Percentiles rank a stretch among this genome's conserved stretches.
phyloP scores from a whole-genome alignment of 352 stramenopile species.

The Phytophthora aleatoria region DNA sequence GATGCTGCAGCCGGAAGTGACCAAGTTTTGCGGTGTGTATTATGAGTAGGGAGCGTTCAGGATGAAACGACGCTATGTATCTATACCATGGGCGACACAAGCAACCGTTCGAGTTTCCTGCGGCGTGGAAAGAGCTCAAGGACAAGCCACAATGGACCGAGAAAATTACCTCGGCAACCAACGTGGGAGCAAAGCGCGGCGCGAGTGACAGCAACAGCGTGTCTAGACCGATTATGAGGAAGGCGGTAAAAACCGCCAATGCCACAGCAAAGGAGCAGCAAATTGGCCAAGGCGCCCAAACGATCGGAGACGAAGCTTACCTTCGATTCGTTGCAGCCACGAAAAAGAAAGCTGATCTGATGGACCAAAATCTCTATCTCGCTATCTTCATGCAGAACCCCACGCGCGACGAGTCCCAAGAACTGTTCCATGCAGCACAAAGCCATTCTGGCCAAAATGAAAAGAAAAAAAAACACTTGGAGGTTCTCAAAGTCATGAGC shows the following conservation, averaged over 20 bases:
- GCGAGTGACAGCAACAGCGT: not conserved
- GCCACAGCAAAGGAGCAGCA: not conserved
- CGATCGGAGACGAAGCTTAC: not conserved
- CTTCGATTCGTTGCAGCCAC: slow-evolving; percentile 1
- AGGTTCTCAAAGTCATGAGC: not conserved
- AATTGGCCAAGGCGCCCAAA: not conserved
- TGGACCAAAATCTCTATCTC: slow-evolving; percentile 11
- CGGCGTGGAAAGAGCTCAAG: slow-evolving; percentile 17
- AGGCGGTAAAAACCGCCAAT: not conserved
- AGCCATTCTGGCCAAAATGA: not conserved
- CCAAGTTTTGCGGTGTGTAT: slow-evolving; percentile 12
- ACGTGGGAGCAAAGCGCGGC: not conserved
- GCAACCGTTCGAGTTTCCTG: slow-evolving; percentile 15
- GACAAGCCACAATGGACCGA: slow-evolving; percentile 10
- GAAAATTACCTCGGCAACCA: not conserved
- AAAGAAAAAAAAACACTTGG: not conserved
- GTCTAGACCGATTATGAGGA: slow-evolving; percentile 1
- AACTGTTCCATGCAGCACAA: slow-evolving; percentile 11
- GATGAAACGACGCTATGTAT: slow-evolving; percentile 12
- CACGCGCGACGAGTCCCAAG: slow-evolving; percentile 6
- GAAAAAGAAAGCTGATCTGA: slow-evolving; percentile 4
- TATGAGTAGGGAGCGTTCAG: not conserved
- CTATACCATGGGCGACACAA: slow-evolving; percentile 10
- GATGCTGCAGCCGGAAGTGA: slow-evolving; percentile 11
- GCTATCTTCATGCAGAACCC: slow-evolving; percentile 6